Percentiles rank a stretch among this genome's conserved stretches.
phyloP scores from a whole-genome alignment of 2,329 filamentous ascomycete species.

The Metarhizium guizhouense region DNA sequence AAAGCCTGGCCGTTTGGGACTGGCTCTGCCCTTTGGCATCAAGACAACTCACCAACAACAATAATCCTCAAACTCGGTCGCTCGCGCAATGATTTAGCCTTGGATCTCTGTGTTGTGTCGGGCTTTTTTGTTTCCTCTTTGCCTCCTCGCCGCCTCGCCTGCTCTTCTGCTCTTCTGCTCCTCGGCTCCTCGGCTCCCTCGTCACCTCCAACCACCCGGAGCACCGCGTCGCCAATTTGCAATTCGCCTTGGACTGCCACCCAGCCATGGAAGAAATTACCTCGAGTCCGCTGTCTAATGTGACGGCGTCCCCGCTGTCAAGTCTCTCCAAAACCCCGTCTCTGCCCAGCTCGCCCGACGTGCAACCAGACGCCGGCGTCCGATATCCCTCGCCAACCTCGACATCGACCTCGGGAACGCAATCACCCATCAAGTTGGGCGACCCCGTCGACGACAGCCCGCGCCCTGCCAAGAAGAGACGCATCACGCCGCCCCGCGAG shows the following conservation, averaged over 20 bases:
- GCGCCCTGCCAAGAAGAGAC: slow-evolving; percentile 68
- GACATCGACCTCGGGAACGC: slow-evolving; percentile 37
- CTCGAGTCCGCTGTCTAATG: slow-evolving; percentile 14
- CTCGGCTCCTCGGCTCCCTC: too few species aligned
- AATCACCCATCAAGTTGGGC: slow-evolving; percentile 40
- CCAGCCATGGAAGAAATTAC: background rate
- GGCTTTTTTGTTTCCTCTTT: background rate
- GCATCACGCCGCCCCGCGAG: slow-evolving; percentile 49
- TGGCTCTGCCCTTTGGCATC: background rate
- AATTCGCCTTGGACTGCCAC: background rate
- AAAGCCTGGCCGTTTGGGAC: background rate
- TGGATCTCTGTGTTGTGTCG: background rate
- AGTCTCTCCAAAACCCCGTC: slow-evolving; percentile 45
- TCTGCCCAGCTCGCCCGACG: slow-evolving; percentile 35
- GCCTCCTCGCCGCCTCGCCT: background rate
- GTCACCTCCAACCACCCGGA: background rate
- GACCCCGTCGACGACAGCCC: slow-evolving; percentile 44
- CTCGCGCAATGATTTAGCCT: background rate
- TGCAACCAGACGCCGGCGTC: slow-evolving; percentile 26
- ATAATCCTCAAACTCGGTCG: background rate
- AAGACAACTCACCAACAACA: background rate
- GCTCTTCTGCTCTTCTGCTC: background rate
- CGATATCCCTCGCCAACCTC: slow-evolving; percentile 45
- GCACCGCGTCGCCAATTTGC: background rate
- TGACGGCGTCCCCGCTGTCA: slow-evolving; percentile 36